Conservation (phyloP, 1,139 yeast genomes). For the Nakaseomyces nivariensis region DNA sequence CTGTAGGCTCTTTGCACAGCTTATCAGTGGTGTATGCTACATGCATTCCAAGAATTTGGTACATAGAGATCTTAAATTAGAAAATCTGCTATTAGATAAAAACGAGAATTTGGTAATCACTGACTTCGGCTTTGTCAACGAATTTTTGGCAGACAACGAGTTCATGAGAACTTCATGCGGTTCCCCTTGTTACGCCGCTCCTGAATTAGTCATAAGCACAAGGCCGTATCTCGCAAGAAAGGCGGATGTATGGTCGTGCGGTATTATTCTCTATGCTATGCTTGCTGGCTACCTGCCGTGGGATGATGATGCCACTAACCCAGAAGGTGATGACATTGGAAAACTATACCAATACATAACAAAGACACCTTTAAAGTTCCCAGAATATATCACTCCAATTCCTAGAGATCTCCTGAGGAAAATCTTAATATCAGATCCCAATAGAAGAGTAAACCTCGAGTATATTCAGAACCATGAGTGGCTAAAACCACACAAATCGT, state of each 20-base stretch:
- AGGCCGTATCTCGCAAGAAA: conserved; percentile 86
- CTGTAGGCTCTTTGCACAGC: conserved; percentile 80
- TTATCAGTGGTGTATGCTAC: conserved; percentile 87
- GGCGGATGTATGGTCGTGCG: conserved; percentile 96
- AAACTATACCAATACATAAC: conserved; percentile 87
- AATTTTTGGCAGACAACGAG: conserved; percentile 60
- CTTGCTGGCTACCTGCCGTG: conserved; percentile 94
- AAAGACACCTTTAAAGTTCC: conserved; percentile 83
- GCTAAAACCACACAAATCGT: conserved; percentile 72
- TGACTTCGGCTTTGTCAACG: conserved; percentile 86
- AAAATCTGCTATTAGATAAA: conserved; percentile 56
- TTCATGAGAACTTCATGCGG: conserved; percentile 96
- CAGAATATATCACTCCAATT: conserved; percentile 84
- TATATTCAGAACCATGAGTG: conserved; percentile 78
- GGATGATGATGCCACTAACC: conserved; percentile 95
- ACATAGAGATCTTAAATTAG: conserved; percentile 67
- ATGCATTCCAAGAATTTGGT: conserved; percentile 60
- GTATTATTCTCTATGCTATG: conserved; percentile 93
- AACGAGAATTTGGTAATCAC: conserved; percentile 63
- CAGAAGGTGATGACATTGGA: conserved; percentile 91
- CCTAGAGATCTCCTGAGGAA: conserved; percentile 85
- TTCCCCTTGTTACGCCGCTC: conserved; percentile 97
- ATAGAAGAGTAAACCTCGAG: conserved; percentile 55
- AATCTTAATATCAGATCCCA: conserved; percentile 67
- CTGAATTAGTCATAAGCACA: conserved; percentile 84